Conservation (phyloP, 108 stramenopile genomes). For the Nitzschia inconspicua region DNA sequence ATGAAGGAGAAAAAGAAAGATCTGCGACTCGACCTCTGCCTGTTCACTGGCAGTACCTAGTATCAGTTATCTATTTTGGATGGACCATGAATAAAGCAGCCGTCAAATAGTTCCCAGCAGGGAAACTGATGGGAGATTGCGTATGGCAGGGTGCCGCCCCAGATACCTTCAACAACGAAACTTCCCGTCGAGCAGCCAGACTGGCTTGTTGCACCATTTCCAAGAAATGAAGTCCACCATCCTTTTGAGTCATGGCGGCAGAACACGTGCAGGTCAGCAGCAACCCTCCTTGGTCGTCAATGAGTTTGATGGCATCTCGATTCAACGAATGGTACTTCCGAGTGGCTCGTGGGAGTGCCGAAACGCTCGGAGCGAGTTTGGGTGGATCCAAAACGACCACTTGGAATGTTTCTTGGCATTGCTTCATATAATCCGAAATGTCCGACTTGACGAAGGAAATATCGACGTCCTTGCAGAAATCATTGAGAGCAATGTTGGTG, state of each 20-base stretch:
- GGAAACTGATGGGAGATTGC: constrained; percentile 68
- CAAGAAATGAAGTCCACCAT: constrained; percentile 81
- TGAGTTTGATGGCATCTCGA: constrained; percentile 82
- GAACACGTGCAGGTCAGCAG: constrained; percentile 93
- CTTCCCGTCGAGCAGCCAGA: constrained; percentile 55
- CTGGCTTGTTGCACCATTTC: constrained; percentile 72
- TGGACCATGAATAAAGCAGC: constrained; percentile 74
- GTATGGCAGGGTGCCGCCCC: constrained; percentile 85
- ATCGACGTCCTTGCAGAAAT: constrained; percentile 30
- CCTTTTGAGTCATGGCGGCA: constrained; percentile 92
- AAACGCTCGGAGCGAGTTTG: constrained; percentile 86
- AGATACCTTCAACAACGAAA: constrained; percentile 57
- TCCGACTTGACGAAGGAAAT: constrained; percentile 69
- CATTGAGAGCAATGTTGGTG: constrained; percentile 78
- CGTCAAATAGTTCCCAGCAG: constrained; percentile 78
- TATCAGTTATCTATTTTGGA: constrained; percentile 15
- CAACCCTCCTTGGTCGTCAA: constrained; percentile 72
- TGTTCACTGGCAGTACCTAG: too few species aligned
- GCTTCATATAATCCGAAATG: constrained; percentile 73
- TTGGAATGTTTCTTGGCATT: constrained; percentile 57
- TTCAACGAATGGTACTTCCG: constrained; percentile 90
- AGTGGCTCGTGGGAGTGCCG: constrained; percentile 59
- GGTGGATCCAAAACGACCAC: constrained; percentile 92
- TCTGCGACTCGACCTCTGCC: too few species aligned
- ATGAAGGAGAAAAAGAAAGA: too few species aligned